Evolutionary conservation across 2,329 filamentous ascomycete species (phyloP), one percentile per base, ranked within the genome.

Genomic region (Microascus cirrosus): DNA sequence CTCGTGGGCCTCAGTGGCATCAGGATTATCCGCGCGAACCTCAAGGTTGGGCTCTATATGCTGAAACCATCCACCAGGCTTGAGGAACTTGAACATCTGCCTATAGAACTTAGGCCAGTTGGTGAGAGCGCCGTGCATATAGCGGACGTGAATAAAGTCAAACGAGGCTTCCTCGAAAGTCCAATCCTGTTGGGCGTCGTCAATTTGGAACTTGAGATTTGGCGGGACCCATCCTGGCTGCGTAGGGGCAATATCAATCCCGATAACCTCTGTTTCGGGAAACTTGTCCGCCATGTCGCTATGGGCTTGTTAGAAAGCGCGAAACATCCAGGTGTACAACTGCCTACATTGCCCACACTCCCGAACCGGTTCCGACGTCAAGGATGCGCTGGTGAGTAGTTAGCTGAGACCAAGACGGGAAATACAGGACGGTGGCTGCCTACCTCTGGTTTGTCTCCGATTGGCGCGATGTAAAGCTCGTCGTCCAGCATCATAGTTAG

Each of bases 201-300:
- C 84, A 42, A 86, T 77, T 58, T 85, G 75, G 59, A 86, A 87
- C 60, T 79, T 77, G 57, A 84, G 81, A 63, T 87, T 87, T 15
- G 76, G 74, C 0, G 83, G 82, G 0, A 85, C 77, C 66, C 71
- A 80, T 18, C 70, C 71, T 2, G 81, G 80, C 60, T 84, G 81
- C 15, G 82, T 81, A 0, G 81, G 80, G 13, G 78, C 81, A 1
- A 84, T 71, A 62, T 84, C 81, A 3, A 79, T 77, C 12, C 81
- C 81, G 50, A 76, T 74, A 3, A 69, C 80, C 69, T 67, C 72
- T 48, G 69, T 74, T 55, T 73, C 65, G 25, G 78, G 77, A 56
- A 77, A 74, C 2, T 70, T 58, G 57, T 79, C 68, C 59, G 73
- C 62, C 63, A 71, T 48, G 62, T 61, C 50, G 7, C 58, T 45